A percentile compares a stretch with the other conserved stretches of the same genome.
Conservation (phyloP, 164 flowering plant genomes). For the Macadamia tetraphylla region DNA sequence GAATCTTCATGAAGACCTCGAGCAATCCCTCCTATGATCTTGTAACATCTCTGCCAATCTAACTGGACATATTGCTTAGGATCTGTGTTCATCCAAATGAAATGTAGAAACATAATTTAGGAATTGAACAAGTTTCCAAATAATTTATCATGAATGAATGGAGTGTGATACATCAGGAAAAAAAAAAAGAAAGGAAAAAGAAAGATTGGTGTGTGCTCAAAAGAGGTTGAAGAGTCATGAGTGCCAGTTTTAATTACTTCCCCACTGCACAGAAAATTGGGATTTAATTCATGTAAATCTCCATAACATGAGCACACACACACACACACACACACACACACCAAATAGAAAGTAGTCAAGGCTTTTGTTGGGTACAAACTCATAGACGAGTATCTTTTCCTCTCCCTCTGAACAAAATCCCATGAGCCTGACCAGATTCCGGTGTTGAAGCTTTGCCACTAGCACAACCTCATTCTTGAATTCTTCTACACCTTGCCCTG, state of each 20-base stretch:
- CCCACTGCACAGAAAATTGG: too few species aligned
- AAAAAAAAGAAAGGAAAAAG: too few species aligned
- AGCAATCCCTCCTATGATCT: constrained; percentile 22
- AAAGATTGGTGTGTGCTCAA: too few species aligned
- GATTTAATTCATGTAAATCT: too few species aligned
- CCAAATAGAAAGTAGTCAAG: constrained; percentile 20
- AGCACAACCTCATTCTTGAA: constrained; percentile 23
- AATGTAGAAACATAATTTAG: neutral
- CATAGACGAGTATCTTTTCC: constrained; percentile 23
- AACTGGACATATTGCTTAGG: neutral
- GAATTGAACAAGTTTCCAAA: neutral
- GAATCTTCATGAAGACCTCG: constrained; percentile 29
- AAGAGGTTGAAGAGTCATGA: too few species aligned
- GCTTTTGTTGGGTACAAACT: constrained; percentile 20
- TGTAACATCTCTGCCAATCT: constrained; percentile 24
- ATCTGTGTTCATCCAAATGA: constrained; percentile 6
- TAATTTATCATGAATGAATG: too few species aligned
- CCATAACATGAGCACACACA: too few species aligned
- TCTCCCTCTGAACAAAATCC: constrained; percentile 21
- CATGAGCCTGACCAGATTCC: constrained; percentile 23
- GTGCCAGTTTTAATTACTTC: too few species aligned
- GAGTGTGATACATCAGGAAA: too few species aligned
- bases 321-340: neutral
- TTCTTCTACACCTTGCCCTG: constrained; percentile 20
- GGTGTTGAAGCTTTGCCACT: constrained; percentile 25